These are phyloP conservation scores for Mucor mucedo DNA, from an alignment of 371 early-diverging fungal species.

Conservation along the genomic window DNA sequence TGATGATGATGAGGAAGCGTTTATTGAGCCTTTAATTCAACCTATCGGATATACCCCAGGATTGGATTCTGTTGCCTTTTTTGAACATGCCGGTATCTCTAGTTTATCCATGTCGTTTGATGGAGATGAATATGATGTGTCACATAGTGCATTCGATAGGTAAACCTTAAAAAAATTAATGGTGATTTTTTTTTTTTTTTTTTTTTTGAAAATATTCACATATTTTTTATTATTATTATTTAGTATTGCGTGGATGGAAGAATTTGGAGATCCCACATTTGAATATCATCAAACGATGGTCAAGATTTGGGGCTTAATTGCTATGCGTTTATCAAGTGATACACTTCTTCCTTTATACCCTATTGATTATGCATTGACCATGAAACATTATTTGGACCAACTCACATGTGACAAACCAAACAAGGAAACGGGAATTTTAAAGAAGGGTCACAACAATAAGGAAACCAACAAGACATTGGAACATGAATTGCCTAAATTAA, in stretches of 20 bases:
- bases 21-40: conserved; percentile 40
- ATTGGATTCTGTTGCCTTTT: conserved; percentile 62
- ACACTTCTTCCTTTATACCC: conserved; percentile 42
- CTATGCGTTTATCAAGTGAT: conserved; percentile 40
- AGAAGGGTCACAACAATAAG: not conserved
- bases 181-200: too few relatives aligned
- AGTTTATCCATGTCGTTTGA: conserved; percentile 55
- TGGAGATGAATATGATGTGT: conserved; percentile 49
- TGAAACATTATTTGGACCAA: conserved; percentile 15
- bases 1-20: conserved; percentile 10
- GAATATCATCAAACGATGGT: conserved; percentile 61
- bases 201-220: too few relatives aligned
- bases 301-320: conserved; percentile 42
- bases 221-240: too few relatives aligned
- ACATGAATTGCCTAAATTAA: conserved; percentile 11
- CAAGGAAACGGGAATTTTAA: not conserved
- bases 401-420: conserved; percentile 8
- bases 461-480: conserved; percentile 12
- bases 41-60: conserved; percentile 29
- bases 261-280: conserved; percentile 64
- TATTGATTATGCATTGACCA: conserved; percentile 38
- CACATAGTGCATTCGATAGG: conserved; percentile 67
- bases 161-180: not conserved
- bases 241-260: conserved; percentile 54
- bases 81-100: conserved; percentile 65